Evolutionary conservation across 108 stramenopile genomes (phyloP).

Genomic region (Asterionellopsis glacialis): DNA sequence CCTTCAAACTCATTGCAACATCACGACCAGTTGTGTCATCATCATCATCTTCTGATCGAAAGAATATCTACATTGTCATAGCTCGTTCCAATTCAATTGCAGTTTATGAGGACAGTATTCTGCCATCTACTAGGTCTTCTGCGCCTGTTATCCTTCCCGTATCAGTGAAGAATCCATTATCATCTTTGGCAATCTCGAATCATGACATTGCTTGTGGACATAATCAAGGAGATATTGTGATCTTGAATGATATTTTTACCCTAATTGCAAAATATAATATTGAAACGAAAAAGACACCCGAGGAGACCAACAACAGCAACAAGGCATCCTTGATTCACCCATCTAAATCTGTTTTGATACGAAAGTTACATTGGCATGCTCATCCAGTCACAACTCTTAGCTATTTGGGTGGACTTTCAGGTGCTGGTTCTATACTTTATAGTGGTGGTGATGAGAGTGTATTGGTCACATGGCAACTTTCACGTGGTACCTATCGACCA

Average conservation of each 20-base stretch:
- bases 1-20: constrained; percentile 21
- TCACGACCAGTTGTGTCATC: not conserved
- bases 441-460: constrained; percentile 80
- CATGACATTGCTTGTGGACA: constrained; percentile 51
- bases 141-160: constrained; percentile 9
- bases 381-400: constrained; percentile 59
- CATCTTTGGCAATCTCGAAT: constrained; percentile 17
- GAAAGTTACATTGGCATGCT: constrained; percentile 76
- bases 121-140: not conserved
- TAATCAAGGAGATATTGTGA: constrained; percentile 43
- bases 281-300: not conserved
- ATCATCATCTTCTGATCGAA: not conserved
- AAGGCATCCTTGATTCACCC: constrained; percentile 31
- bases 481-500: constrained; percentile 52
- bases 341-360: constrained; percentile 24
- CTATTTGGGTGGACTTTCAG: constrained; percentile 26
- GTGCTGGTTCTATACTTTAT: constrained; percentile 37
- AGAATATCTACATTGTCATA: constrained; percentile 18
- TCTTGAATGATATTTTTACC: constrained; percentile 45
- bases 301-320: not conserved
- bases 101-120: constrained; percentile 21
- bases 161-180: constrained; percentile 20
- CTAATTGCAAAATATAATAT: constrained; percentile 25
- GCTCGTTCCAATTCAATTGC: constrained; percentile 15
- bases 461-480: constrained; percentile 72